These are phyloP conservation scores for Capsicum chinense DNA, from an alignment of 257 asterid species.

Conservation along the genomic window DNA sequence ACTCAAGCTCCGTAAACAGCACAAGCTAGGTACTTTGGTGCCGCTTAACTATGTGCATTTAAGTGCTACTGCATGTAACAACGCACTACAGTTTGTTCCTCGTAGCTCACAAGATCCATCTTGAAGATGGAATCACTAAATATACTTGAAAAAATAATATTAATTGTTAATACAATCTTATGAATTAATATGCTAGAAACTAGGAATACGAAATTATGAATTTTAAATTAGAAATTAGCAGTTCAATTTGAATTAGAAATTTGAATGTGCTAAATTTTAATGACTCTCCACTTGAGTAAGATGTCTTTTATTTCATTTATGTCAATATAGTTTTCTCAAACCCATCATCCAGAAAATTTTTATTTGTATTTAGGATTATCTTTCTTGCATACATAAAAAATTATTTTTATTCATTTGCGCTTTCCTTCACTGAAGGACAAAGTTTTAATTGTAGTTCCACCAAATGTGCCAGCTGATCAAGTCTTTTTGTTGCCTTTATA, in stretches of 20 bases:
- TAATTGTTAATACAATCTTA: not conserved
- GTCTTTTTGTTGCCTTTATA: not conserved
- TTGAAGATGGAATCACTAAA: not conserved
- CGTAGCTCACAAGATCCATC: not conserved
- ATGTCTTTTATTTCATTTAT: not conserved
- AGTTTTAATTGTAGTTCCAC: not conserved
- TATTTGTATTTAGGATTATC: not conserved
- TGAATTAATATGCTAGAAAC: not conserved
- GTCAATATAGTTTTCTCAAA: not conserved
- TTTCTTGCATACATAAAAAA: not conserved
- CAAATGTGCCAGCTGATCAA: not conserved
- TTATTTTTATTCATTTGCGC: not conserved
- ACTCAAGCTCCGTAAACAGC: not conserved
- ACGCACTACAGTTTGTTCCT: not conserved
- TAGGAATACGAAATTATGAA: not conserved
- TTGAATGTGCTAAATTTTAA: constrained; percentile 7
- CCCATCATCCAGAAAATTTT: not conserved
- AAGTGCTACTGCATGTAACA: not conserved
- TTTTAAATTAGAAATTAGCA: not conserved
- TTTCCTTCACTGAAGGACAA: not conserved
- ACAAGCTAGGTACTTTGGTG: not conserved
- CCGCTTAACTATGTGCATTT: not conserved
- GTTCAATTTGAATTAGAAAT: not conserved
- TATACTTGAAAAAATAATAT: not conserved
- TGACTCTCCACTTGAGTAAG: not conserved